Evolutionary conservation across 2,329 filamentous ascomycete genomes (phyloP).

Genomic region (Coniochaeta sp.): DNA sequence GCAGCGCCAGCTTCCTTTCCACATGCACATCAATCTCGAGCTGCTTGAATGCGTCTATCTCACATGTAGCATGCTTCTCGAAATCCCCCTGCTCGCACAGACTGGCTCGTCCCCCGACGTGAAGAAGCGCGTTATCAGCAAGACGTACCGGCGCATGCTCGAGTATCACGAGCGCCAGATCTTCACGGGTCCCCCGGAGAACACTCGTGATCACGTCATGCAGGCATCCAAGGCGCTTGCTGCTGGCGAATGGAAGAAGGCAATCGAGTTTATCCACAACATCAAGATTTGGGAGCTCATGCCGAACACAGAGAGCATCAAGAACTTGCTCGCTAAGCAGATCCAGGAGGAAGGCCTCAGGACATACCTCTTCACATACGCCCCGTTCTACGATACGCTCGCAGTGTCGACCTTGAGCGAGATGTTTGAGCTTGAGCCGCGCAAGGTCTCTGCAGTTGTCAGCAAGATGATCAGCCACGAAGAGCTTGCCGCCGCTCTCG

Average conservation of each 20-base stretch:
- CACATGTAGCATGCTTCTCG: slow-evolving; percentile 97
- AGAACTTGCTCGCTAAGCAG: slow-evolving; percentile 93
- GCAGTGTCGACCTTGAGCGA: slow-evolving; percentile 74
- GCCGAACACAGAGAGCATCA: slow-evolving; percentile 87
- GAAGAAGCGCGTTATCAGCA: slow-evolving; percentile 96
- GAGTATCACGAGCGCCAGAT: slow-evolving; percentile 99
- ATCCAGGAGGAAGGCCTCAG: slow-evolving; percentile 97
- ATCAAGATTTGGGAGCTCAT: slow-evolving; percentile 99
- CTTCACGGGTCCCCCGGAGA: slow-evolving; percentile 96
- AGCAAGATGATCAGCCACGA: slow-evolving; percentile 99
- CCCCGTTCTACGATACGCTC: slow-evolving; percentile 97
- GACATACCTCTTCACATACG: slow-evolving; percentile 98
- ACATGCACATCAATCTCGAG: slow-evolving; percentile 99
- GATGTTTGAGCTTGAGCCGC: slow-evolving; percentile 91
- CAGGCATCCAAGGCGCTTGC: slow-evolving; percentile 96
- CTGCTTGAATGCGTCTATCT: slow-evolving; percentile 97
- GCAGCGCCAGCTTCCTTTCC: slow-evolving; percentile 95
- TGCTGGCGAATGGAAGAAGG: slow-evolving; percentile 97
- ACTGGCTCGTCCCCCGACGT: slow-evolving; percentile 94
- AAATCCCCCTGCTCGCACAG: slow-evolving; percentile 94
- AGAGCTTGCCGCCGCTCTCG: slow-evolving; percentile 89
- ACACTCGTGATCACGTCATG: slow-evolving; percentile 98
- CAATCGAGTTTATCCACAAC: slow-evolving; percentile 84
- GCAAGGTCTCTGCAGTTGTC: slow-evolving; percentile 90
- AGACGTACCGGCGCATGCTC: slow-evolving; percentile 98